A percentile compares a stretch with the other conserved stretches of the same genome.
Evolutionary conservation across 73 alveolate species (phyloP).

Genomic region (Tetrahymena elliotti): DNA sequence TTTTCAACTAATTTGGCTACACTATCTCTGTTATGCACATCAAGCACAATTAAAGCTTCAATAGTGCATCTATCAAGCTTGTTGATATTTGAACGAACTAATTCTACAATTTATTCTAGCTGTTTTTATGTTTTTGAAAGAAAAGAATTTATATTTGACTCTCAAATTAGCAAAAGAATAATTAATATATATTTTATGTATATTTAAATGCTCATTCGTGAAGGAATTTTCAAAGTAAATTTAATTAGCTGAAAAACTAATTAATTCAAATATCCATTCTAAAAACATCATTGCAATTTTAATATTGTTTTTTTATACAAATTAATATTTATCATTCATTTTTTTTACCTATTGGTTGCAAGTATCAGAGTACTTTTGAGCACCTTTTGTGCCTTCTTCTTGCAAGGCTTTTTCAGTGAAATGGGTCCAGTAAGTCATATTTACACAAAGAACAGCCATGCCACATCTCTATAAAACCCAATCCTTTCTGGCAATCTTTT

Average conservation of each 20-base stretch:
- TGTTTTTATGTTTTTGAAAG: not conserved
- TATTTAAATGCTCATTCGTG: slow-evolving; percentile 22
- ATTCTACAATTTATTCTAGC: slow-evolving; percentile 53
- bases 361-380: slow-evolving; percentile 58
- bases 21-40: slow-evolving; percentile 74
- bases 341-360: slow-evolving; percentile 18
- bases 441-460: slow-evolving; percentile 89
- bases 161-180: too few species aligned
- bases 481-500: slow-evolving; percentile 54
- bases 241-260: not conserved
- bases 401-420: slow-evolving; percentile 87
- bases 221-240: not conserved
- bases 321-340: not conserved
- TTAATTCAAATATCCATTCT: not conserved
- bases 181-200: too few species aligned
- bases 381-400: slow-evolving; percentile 84
- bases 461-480: slow-evolving; percentile 95
- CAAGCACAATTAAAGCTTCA: slow-evolving; percentile 65
- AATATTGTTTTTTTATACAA: not conserved
- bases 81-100: slow-evolving; percentile 53
- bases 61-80: slow-evolving; percentile 47
- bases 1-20: slow-evolving; percentile 44
- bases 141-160: too few species aligned
- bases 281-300: not conserved
- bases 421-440: slow-evolving; percentile 94